Evolutionary conservation across 345 rosid genomes (phyloP).

Genomic region (Dipteronia dyeriana): DNA sequence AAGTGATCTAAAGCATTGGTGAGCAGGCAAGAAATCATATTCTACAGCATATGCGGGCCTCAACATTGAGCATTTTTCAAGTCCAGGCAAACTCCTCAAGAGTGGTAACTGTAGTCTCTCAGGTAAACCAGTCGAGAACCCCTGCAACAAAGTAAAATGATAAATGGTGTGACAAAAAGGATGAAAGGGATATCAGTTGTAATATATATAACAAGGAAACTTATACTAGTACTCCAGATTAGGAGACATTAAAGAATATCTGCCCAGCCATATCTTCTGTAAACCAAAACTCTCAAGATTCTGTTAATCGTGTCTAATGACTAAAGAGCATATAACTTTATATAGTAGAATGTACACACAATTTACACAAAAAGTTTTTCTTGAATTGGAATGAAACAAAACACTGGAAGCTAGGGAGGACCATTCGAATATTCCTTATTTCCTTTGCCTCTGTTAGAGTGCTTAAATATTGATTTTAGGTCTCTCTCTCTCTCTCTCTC

Average conservation of each 20-base stretch:
- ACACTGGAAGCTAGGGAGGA: neutral
- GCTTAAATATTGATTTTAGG: too few species aligned
- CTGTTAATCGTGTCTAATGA: neutral
- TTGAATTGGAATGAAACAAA: neutral
- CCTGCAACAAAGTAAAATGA: slow-evolving; percentile 46
- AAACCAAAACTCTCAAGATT: neutral
- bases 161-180: neutral
- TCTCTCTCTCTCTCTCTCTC: too few species aligned
- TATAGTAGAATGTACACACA: neutral
- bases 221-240: neutral
- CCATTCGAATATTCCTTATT: neutral
- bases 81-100: slow-evolving; percentile 93
- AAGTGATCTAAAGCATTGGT: slow-evolving; percentile 90
- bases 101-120: slow-evolving; percentile 96
- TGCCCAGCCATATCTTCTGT: neutral
- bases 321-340: neutral
- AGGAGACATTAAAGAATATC: neutral
- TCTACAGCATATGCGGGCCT: slow-evolving; percentile 99
- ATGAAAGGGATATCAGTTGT: neutral
- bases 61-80: slow-evolving; percentile 92
- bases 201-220: slow-evolving; percentile 2
- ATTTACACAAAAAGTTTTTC: neutral
- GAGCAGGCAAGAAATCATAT: slow-evolving; percentile 94
- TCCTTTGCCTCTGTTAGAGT: too few species aligned
- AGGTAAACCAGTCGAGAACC: slow-evolving; percentile 97